phyloP scores from a whole-genome alignment of 805 yeast species.

The Saturnispora silvae region DNA sequence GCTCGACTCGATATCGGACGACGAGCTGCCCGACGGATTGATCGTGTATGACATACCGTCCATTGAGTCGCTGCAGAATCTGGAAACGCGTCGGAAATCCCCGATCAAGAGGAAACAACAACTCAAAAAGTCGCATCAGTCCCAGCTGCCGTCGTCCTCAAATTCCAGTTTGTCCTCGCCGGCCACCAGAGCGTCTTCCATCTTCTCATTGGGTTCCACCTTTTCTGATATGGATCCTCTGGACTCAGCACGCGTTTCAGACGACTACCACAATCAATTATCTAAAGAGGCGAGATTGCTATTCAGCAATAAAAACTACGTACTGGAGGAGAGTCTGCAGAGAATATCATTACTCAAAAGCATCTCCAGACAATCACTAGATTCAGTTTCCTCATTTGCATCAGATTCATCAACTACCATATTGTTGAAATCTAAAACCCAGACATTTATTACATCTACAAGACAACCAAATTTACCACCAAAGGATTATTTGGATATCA shows the following conservation, averaged over 20 bases:
- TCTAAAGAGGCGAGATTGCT: slow-evolving; percentile 29
- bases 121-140: slow-evolving; percentile 3
- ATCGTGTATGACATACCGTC: slow-evolving; percentile 57
- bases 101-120: slow-evolving; percentile 9
- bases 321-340: slow-evolving; percentile 29
- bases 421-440: slow-evolving; percentile 4
- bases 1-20: slow-evolving; percentile 34
- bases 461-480: slow-evolving; percentile 63
- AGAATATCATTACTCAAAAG: slow-evolving; percentile 24
- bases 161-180: slow-evolving; percentile 21
- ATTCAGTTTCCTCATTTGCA: slow-evolving; percentile 7
- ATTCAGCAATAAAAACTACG: slow-evolving; percentile 24
- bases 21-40: slow-evolving; percentile 41
- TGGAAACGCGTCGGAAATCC: slow-evolving; percentile 25
- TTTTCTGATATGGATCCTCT: slow-evolving; percentile 18
- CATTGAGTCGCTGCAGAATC: slow-evolving; percentile 39
- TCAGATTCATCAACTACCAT: slow-evolving; percentile 3
- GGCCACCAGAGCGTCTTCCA: slow-evolving; percentile 35
- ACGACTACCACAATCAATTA: slow-evolving; percentile 16
- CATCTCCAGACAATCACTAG: slow-evolving; percentile 11
- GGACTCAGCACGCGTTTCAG: slow-evolving; percentile 7
- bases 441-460: slow-evolving; percentile 33
- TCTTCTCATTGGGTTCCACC: slow-evolving; percentile 30
- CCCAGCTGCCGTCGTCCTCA: slow-evolving; percentile 6
- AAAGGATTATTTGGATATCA: slow-evolving; percentile 41